Base-by-base conservation (phyloP, 805 yeast species). In the Wickerhamiella kurtzmanii region DNA sequence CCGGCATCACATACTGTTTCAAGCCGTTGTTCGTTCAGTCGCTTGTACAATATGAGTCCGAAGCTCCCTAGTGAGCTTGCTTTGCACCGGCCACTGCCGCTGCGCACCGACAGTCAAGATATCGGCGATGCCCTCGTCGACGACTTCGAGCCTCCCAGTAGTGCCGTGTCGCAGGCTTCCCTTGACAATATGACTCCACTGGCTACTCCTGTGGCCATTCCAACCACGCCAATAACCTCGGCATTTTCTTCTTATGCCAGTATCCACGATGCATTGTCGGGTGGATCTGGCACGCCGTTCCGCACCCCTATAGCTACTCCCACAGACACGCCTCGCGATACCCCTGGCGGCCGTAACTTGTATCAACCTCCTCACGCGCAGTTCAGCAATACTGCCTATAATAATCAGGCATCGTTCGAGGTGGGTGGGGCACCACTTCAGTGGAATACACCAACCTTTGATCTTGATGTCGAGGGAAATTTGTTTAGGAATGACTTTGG, bases 231-330 rank as follows among this genome's bases (percentile, higher is more conserved):
- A 6, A 25, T 25, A 6, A 11, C 32, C 9, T 25, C 32, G 32
- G 32, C 32, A 11, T 25, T 25, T 11, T 25, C 32, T 6, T 25
- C 32, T 6, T 25, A 25, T 11, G 32, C 32, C 32, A 25, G 32
- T 11, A 25, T 25, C 32, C 32, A 25, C 32, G 32, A 25, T 11
- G 32, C 32, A 6, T 11, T 25, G 32, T 25, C 32, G 9, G 32
- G 32, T 11, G 11, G 32, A 6, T 6, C 11, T 11, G 32, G 32
- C 32, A 25, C 41, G 41, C 41, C 41, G 25, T 17, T 38, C 22
- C 20, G 41, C 5, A 38, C 41, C 25, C 41, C 41, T 8, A 17
- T 38, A 5, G 22, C 41, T 8, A 38, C 41, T 16, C 41, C 41
- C 15, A 38, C 41, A 38, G 41, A 18, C 22, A 38, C 41, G n/a